These are phyloP conservation scores for Trichocomaceae sp. DNA, from an alignment of 2,329 filamentous ascomycete species.

Conservation along the genomic window DNA sequence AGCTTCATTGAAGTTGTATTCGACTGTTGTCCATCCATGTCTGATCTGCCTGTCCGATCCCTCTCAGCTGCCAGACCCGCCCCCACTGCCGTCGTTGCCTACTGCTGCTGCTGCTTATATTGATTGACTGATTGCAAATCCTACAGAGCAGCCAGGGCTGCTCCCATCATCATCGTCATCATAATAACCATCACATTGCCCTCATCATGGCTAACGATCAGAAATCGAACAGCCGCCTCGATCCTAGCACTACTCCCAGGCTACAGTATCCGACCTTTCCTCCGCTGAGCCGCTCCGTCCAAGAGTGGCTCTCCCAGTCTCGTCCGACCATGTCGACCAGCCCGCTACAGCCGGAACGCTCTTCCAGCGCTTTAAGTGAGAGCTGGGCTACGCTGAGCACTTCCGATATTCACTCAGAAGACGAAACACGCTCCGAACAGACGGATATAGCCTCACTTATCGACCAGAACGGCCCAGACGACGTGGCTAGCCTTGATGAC, in stretches of 20 bases:
- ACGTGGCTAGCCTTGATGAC: conserved; percentile 40
- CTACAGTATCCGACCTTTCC: conserved; percentile 39
- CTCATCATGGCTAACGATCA: conserved; percentile 33
- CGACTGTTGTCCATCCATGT: neutral
- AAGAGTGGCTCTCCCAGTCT: conserved; percentile 38
- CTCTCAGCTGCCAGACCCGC: conserved; percentile 3
- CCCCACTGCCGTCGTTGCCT: conserved; percentile 5
- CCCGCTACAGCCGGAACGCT: conserved; percentile 23
- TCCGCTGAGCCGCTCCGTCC: conserved; percentile 32
- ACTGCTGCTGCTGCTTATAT: neutral
- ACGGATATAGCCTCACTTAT: conserved; percentile 41
- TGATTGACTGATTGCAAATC: conserved; percentile 5
- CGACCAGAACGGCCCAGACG: conserved; percentile 36
- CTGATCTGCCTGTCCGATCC: conserved; percentile 4
- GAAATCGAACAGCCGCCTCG: conserved; percentile 27
- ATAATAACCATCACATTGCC: conserved; percentile 18
- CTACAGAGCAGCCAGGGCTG: conserved; percentile 2
- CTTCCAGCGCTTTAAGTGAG: conserved; percentile 33
- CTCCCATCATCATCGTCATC: neutral
- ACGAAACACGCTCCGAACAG: conserved; percentile 39
- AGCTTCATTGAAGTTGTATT: neutral
- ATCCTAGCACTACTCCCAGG: conserved; percentile 23
- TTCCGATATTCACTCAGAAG: conserved; percentile 40
- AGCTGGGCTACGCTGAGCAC: conserved; percentile 42
- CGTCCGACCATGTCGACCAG: conserved; percentile 35